Evolutionary conservation across 371 early-diverging fungal species (phyloP).

Genomic region (Mortierella sp.): DNA sequence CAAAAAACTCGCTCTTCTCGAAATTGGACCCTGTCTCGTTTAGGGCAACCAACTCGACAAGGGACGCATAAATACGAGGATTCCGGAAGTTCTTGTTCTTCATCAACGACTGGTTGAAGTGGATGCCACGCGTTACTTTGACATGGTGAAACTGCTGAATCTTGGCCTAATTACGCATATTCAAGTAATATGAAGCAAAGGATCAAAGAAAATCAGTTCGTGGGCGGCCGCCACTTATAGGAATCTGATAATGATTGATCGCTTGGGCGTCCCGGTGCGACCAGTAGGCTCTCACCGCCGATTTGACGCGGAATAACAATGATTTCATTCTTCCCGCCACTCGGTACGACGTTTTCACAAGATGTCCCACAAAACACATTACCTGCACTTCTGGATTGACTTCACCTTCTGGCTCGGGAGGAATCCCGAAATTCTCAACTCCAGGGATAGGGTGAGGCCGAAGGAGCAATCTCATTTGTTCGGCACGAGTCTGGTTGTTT

Average conservation of each 20-base stretch:
- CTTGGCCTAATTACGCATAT: slow-evolving; percentile 59
- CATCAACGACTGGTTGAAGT: slow-evolving; percentile 75
- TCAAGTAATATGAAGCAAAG: neutral
- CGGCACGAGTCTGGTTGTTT: slow-evolving; percentile 5
- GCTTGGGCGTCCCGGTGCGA: neutral
- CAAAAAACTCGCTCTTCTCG: slow-evolving; percentile 60
- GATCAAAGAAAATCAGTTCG: no score
- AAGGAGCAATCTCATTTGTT: slow-evolving; percentile 42
- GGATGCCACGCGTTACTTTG: slow-evolving; percentile 60
- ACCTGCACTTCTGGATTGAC: slow-evolving; percentile 67
- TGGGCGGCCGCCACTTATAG: no score
- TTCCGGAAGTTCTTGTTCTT: slow-evolving; percentile 80
- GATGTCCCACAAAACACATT: slow-evolving; percentile 3
- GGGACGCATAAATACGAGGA: slow-evolving; percentile 78
- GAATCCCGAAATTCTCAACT: slow-evolving; percentile 57
- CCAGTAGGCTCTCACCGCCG: no score
- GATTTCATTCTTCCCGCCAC: no score
- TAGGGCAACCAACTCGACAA: slow-evolving; percentile 74
- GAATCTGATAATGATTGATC: neutral
- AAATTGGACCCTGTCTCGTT: slow-evolving; percentile 78
- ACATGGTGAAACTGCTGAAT: slow-evolving; percentile 70
- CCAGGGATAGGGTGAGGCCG: slow-evolving; percentile 53
- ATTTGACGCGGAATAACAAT: no score
- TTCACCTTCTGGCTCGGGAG: slow-evolving; percentile 57
- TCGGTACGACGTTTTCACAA: no score